Evolutionary conservation across 306 rosid genomes (phyloP), one percentile per base, ranked within the genome.

Genomic region (Quercus bicolor): DNA sequence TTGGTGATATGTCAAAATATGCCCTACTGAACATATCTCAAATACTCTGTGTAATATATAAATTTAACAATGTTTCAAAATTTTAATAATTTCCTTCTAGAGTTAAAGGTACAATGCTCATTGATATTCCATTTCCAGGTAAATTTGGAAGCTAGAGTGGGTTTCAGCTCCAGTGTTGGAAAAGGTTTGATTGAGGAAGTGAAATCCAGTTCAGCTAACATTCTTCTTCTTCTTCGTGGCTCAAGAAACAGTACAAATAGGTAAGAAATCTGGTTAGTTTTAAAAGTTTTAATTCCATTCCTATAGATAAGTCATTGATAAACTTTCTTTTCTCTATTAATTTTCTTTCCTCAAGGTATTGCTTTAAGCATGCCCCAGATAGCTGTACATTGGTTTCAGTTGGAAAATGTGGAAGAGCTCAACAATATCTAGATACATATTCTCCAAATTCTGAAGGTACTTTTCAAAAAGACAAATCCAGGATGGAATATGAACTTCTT

Each of bases 111-210:
- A 11, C 28, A 68, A 48, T 72, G 56, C 23, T 78, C 59, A 82
- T 79, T 52, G 56, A 70, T 75, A n/a, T 45, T 31, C 61, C 14
- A 29, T 76, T 86, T 65, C 75, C 90, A 92, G 98, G 85, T 94
- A 24, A 87, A 92, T 82, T 88, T 92, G 89, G 98, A 92, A 80
- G 98, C 98, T 1, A 91, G 81, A 79, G 98, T 95, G 66, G 85
- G 82, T 26, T 77, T 90, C 69, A 88, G 86, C 88, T 84, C 96
- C 26, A 77, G 84, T 76, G 76, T 95, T 15, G 89, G 90, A 40
- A 61, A 45, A 74, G 95, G 98, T 72, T 84, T 95, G 51, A 75
- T 84, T 15, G 89, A 86, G 69, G 98, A 92, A 89, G 92, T 89
- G 53, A 86, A 84, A 77, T 84, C 84, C 56, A 88, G 81, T 77